Conservation (phyloP, 2,329 filamentous ascomycete genomes). For the Botrytis elliptica region DNA sequence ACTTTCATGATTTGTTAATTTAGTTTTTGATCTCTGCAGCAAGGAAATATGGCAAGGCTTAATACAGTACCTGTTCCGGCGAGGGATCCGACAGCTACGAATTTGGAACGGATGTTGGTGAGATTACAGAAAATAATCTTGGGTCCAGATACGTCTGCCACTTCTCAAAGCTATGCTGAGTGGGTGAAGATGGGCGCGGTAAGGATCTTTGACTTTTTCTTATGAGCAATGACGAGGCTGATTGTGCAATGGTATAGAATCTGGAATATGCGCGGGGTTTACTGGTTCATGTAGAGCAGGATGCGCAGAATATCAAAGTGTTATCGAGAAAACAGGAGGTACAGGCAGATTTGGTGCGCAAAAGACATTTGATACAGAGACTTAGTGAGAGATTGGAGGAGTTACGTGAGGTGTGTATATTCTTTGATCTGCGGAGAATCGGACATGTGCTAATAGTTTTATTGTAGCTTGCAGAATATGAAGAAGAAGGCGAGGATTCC, state of each 20-base stretch:
- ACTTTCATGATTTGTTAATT: neutral
- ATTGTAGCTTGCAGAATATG: conserved; percentile 29
- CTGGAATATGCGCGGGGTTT: conserved; percentile 68
- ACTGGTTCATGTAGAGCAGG: conserved; percentile 69
- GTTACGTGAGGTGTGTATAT: conserved; percentile 55
- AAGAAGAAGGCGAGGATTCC: conserved; percentile 32
- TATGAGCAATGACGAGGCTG: neutral
- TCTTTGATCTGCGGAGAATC: neutral
- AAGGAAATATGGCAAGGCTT: conserved; percentile 34
- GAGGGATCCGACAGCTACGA: conserved; percentile 32
- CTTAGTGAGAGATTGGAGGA: conserved; percentile 67
- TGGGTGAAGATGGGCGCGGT: conserved; percentile 58
- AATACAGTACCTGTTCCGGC: conserved; percentile 26
- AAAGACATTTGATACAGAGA: conserved; percentile 65
- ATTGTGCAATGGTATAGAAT: conserved; percentile 52
- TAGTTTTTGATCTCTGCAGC: neutral
- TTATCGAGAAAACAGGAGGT: conserved; percentile 57
- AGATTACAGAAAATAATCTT: conserved; percentile 66
- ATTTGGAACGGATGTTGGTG: conserved; percentile 63
- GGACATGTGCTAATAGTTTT: neutral
- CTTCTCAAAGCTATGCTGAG: conserved; percentile 61
- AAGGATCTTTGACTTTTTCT: conserved; percentile 25
- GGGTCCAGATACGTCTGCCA: conserved; percentile 56
- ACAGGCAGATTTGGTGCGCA: conserved; percentile 62
- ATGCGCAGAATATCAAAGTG: conserved; percentile 58